These are phyloP conservation scores for Epichloe sp. DNA, from an alignment of 2,329 filamentous ascomycete species.

Conservation along the genomic window DNA sequence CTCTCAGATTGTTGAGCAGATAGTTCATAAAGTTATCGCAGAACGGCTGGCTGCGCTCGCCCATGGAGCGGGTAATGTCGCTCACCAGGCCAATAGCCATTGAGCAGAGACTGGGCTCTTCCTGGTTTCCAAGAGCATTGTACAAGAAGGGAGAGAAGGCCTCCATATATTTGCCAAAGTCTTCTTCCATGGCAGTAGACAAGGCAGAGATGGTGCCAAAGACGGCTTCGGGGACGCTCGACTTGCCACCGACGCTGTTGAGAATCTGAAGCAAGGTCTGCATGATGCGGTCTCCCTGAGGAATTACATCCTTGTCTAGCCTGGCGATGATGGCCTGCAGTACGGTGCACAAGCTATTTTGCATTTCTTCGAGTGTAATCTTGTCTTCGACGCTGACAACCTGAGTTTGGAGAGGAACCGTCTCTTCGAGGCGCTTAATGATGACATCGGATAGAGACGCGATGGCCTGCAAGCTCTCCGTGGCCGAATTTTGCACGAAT, in stretches of 20 bases:
- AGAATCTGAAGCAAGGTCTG: constrained; percentile 72
- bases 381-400: constrained; percentile 95
- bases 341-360: constrained; percentile 86
- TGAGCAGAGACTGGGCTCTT: constrained; percentile 84
- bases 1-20: constrained; percentile 78
- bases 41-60: constrained; percentile 82
- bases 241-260: constrained; percentile 65
- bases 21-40: constrained; percentile 99
- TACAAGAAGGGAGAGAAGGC: constrained; percentile 85
- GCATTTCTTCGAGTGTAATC: constrained; percentile 93
- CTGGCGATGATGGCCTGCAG: constrained; percentile 84
- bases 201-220: constrained; percentile 90
- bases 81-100: constrained; percentile 97
- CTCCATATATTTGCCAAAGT: constrained; percentile 96
- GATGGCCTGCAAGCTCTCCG: constrained; percentile 70
- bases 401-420: constrained; percentile 77
- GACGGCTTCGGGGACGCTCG: constrained; percentile 84
- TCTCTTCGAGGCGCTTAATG: constrained; percentile 81
- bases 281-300: constrained; percentile 92
- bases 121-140: constrained; percentile 88
- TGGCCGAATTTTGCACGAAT: constrained; percentile 82
- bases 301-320: constrained; percentile 79
- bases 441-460: constrained; percentile 77
- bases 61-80: constrained; percentile 85
- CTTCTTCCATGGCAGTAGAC: constrained; percentile 79